Conservation (phyloP, 202 grass and related monocot genomes). For the Dendrocalamus latiflorus region DNA sequence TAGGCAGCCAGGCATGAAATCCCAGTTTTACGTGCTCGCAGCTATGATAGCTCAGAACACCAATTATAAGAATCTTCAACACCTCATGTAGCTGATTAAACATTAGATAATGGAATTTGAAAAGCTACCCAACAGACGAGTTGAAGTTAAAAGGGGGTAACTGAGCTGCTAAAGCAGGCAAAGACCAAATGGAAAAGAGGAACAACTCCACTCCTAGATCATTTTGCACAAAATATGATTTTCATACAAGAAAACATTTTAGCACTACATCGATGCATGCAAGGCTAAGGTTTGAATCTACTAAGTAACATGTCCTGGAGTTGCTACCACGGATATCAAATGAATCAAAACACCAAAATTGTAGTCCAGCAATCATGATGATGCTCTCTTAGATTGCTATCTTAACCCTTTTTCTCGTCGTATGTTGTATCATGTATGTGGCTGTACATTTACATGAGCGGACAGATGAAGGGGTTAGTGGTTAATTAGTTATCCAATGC, state of each 20-base stretch:
- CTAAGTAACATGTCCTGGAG: neutral
- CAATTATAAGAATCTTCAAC: neutral
- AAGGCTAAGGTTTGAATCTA: neutral
- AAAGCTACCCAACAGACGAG: neutral
- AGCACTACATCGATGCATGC: neutral
- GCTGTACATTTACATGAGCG: slow-evolving; percentile 13
- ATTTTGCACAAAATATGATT: neutral
- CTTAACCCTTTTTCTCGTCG: neutral
- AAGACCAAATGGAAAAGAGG: neutral
- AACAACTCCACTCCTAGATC: neutral
- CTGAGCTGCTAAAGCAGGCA: neutral
- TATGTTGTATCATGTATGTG: neutral
- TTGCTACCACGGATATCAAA: neutral
- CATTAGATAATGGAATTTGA: neutral
- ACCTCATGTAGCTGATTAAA: neutral
- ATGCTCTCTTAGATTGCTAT: slow-evolving; percentile 11
- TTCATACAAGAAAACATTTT: neutral
- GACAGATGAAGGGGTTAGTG: neutral
- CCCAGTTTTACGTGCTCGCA: neutral
- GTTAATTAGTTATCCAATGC: neutral
- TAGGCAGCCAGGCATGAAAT: neutral
- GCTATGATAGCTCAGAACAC: neutral
- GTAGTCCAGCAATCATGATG: neutral
- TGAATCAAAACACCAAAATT: slow-evolving; percentile 21
- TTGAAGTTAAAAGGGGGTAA: neutral